A percentile compares a stretch with the other conserved stretches of the same genome.
Evolutionary conservation across 2,329 filamentous ascomycete species (phyloP).

Genomic region (Karstenula rhodostoma): DNA sequence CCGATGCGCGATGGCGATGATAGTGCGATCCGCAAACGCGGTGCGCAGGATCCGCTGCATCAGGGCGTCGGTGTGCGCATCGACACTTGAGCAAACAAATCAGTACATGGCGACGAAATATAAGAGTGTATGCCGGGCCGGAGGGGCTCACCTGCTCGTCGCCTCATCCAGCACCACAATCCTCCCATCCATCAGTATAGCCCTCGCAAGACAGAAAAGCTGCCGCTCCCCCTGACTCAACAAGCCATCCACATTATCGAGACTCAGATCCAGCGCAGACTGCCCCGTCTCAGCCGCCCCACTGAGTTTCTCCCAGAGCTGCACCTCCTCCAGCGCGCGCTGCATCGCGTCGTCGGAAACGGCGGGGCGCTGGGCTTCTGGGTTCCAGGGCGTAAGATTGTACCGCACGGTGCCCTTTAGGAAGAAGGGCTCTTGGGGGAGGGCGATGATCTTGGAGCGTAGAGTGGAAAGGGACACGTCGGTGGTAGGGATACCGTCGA

Average conservation of each 20-base stretch:
- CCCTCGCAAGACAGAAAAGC: constrained; percentile 67
- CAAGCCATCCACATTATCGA: constrained; percentile 22
- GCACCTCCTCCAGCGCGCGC: constrained; percentile 23
- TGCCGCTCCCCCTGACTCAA: constrained; percentile 62
- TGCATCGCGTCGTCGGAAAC: constrained; percentile 23
- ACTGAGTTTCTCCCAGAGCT: constrained; percentile 27
- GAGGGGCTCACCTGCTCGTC: constrained; percentile 24
- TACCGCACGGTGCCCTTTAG: constrained; percentile 51
- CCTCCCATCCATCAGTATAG: constrained; percentile 54
- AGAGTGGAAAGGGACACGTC: constrained; percentile 54
- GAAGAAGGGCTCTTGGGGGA: constrained; percentile 65
- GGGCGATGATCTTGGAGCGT: constrained; percentile 59
- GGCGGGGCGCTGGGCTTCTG: constrained; percentile 7
- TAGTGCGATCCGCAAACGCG: constrained; percentile 79
- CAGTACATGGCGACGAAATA: not conserved
- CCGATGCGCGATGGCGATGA: constrained; percentile 91
- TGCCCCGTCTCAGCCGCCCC: constrained; percentile 1
- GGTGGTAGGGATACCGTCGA: constrained; percentile 54
- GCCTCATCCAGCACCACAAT: constrained; percentile 32
- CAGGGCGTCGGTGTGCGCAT: constrained; percentile 90
- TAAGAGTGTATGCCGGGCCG: not conserved
- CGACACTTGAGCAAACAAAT: constrained; percentile 65
- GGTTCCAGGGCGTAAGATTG: constrained; percentile 47
- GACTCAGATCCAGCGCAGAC: constrained; percentile 20
- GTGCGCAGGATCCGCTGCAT: constrained; percentile 93